Evolutionary conservation across 768 basidiomycete species (phyloP).

Genomic region (Calvatia gigantea): DNA sequence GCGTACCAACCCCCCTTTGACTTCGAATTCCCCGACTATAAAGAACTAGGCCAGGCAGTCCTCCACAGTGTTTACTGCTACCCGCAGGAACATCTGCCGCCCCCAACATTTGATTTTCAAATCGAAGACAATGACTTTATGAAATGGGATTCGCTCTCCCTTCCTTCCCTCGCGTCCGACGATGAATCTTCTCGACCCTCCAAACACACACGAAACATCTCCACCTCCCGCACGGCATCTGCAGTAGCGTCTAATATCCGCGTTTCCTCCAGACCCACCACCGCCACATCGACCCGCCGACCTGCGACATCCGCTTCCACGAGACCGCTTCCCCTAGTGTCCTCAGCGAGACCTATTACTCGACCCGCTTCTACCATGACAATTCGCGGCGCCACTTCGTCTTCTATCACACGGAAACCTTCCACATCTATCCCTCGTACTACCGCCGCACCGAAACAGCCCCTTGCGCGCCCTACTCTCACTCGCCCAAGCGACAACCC

Average conservation of each 20-base stretch:
- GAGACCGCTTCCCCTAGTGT: no score
- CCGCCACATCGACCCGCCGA: background rate
- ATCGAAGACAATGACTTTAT: conserved; percentile 18
- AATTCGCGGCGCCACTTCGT: background rate
- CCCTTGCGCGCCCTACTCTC: background rate
- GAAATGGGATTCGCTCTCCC: conserved; percentile 27
- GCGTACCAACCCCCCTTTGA: conserved; percentile 42
- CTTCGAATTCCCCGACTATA: conserved; percentile 42
- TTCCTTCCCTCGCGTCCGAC: conserved; percentile 22
- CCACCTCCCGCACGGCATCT: background rate
- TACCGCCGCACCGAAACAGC: background rate
- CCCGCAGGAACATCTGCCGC: conserved; percentile 27
- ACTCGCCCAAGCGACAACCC: background rate
- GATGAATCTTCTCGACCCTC: background rate
- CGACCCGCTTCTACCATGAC: background rate
- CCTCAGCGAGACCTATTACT: background rate
- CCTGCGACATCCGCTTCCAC: background rate
- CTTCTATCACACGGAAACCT: background rate
- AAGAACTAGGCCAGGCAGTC: conserved; percentile 33
- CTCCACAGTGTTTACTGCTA: conserved; percentile 30
- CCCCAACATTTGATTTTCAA: conserved; percentile 27
- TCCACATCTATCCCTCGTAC: no score
- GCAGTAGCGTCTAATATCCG: background rate
- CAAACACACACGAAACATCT: background rate
- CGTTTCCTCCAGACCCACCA: background rate